Percentiles rank a stretch among this genome's conserved stretches.
phyloP scores from a whole-genome alignment of 2,329 filamentous ascomycete species.

The Paecilomyces dactylethromorphus region DNA sequence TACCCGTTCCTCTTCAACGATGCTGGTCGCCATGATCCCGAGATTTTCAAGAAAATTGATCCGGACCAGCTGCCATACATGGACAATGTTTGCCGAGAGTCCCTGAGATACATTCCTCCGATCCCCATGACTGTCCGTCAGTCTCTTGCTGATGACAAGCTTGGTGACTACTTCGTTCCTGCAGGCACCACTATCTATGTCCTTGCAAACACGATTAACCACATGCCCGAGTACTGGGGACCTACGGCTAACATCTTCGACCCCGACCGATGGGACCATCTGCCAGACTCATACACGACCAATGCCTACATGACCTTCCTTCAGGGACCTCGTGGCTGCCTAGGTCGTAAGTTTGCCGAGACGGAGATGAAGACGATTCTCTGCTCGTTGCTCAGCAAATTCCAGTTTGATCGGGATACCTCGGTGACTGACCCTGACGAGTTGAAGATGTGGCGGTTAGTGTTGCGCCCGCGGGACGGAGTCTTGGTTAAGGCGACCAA shows the following conservation, averaged over 20 bases:
- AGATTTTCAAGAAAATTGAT: conserved; percentile 25
- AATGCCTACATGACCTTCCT: conserved; percentile 30
- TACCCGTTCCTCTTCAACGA: conserved; percentile 35
- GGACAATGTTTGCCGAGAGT: conserved; percentile 43
- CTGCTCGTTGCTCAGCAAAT: conserved; percentile 28
- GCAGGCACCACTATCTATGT: conserved; percentile 39
- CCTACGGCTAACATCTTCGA: conserved; percentile 34
- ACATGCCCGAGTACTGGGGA: conserved; percentile 36
- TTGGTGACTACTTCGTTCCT: conserved; percentile 37
- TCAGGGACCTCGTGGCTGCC: conserved; percentile 24
- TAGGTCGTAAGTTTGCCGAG: conserved; percentile 29
- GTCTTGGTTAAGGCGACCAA: conserved; percentile 31
- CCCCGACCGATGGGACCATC: conserved; percentile 37
- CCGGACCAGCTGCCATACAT: conserved; percentile 38
- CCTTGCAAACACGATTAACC: conserved; percentile 37
- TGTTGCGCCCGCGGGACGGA: conserved; percentile 40
- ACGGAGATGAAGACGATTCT: conserved; percentile 29
- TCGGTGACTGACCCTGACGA: conserved; percentile 36
- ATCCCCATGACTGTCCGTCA: conserved; percentile 43
- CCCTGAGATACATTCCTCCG: conserved; percentile 40
- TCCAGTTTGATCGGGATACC: conserved; percentile 28
- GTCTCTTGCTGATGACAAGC: conserved; percentile 30
- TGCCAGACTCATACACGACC: conserved; percentile 29
- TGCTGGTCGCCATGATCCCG: conserved; percentile 21
- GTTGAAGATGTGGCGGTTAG: conserved; percentile 45